Base-by-base conservation (phyloP, 352 stramenopile genomes). In the Globisporangium splendens region DNA sequence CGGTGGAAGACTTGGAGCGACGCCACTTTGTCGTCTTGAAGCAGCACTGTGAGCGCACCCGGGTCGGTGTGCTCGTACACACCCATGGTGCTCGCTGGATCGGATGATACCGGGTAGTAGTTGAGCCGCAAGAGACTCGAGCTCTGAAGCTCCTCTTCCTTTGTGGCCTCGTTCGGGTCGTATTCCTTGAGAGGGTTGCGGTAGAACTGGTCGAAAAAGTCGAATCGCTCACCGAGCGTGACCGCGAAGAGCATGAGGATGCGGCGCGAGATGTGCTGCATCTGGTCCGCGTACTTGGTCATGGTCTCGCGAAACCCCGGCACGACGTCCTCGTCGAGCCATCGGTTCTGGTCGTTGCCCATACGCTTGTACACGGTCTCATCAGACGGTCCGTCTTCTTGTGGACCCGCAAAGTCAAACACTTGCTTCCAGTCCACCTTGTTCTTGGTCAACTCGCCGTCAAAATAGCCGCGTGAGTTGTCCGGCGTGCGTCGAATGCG, bases 381-480 rank as follows among this genome's bases (percentile, higher is more conserved):
- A n/a, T 88, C 61, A 5, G 82, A 67, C 1, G 68, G 47, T 1
- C 60, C 67, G 31, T 86, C 73, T 17, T 86, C 73, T 14, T 78
- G 62, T 1, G n/a, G 67, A 1, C 74, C 74, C 17, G 67, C 65
- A 50, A 79, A 78, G 77, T 97, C 92, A 17, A 97, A 74, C 10
- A 64, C 73, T 64, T 97, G 81, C 50, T 98, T 98, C 88, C 88
- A 97, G 71, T 98, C 94, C 22, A 68, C 73, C 54, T 85, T 92
- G 67, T 96, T 89, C 75, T 98, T 98, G 38, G 94, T 98, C 28
- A 98, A 69, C 63, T 98, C 95, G 63, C 96, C 83, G 61, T 98
- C 89, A 71, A 97, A 97, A 66, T 89, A 98, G 14, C 95, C 94
- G 54, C 89, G 77, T 38, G 89, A 75, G 78, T 98, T 98, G 21